These are phyloP conservation scores for Vaccinium corymbosum DNA, from an alignment of 148 eudicot genomes.

Conservation along the genomic window DNA sequence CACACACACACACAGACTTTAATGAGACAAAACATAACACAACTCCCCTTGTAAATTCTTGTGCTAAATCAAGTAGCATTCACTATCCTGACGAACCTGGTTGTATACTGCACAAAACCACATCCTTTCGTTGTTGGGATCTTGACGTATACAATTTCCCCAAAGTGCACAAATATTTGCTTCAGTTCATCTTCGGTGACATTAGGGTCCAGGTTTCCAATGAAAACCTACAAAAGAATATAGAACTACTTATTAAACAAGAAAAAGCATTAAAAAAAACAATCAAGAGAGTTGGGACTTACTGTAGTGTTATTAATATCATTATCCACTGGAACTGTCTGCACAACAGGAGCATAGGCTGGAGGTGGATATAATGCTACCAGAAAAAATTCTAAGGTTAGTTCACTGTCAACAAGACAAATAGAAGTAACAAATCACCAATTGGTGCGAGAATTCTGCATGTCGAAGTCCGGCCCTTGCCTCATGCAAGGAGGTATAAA, in stretches of 20 bases:
- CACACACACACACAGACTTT: no score
- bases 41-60: background rate
- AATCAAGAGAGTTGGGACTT: conserved; percentile 23
- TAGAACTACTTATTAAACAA: conserved; percentile 10
- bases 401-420: background rate
- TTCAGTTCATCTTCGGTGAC: conserved; percentile 85
- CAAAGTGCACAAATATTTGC: conserved; percentile 78
- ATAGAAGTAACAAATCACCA: background rate
- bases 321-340: conserved; percentile 57
- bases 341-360: conserved; percentile 57
- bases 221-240: conserved; percentile 50
- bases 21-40: background rate
- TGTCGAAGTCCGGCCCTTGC: background rate
- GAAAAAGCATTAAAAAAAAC: background rate
- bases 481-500: background rate
- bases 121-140: conserved; percentile 82
- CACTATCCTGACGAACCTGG: conserved; percentile 49
- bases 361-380: conserved; percentile 77
- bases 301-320: conserved; percentile 90
- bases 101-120: conserved; percentile 88
- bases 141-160: conserved; percentile 84
- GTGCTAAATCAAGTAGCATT: background rate
- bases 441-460: background rate
- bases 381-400: conserved; percentile 19
- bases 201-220: conserved; percentile 86